These are phyloP conservation scores for Trametes punicea DNA, from an alignment of 768 basidiomycete species.

Conservation along the genomic window DNA sequence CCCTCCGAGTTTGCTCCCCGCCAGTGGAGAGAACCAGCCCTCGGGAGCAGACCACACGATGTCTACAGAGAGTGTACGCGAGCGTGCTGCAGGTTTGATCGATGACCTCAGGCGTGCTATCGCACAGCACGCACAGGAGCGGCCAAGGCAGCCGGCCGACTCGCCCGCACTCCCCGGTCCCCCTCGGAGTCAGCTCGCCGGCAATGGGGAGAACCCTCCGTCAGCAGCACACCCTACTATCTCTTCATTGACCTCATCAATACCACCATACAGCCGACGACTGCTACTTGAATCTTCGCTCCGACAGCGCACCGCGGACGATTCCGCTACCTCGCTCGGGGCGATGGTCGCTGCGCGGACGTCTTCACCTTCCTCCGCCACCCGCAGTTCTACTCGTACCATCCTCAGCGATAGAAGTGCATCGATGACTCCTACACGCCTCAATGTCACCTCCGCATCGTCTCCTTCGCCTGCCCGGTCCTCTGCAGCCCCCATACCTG, in stretches of 20 bases:
- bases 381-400: background rate
- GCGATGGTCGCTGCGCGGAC: conserved; percentile 7
- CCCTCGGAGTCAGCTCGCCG: background rate
- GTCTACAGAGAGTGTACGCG: conserved; percentile 10
- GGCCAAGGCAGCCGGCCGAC: background rate
- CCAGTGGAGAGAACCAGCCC: background rate
- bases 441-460: background rate
- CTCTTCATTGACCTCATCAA: background rate
- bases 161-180: background rate
- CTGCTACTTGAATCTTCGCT: background rate
- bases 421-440: background rate
- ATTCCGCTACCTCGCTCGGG: conserved; percentile 14
- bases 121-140: conserved; percentile 4
- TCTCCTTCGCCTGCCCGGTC: background rate
- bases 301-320: background rate
- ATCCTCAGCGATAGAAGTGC: background rate
- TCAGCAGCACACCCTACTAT: background rate
- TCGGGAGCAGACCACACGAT: too few relatives aligned
- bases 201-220: background rate
- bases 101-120: conserved; percentile 16
- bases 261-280: background rate
- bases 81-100: conserved; percentile 6
- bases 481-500: background rate
- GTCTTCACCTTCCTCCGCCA: background rate
- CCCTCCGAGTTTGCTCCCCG: background rate